phyloP scores from a whole-genome alignment of 129 eudicot species.

The Ambrosia trifida region DNA sequence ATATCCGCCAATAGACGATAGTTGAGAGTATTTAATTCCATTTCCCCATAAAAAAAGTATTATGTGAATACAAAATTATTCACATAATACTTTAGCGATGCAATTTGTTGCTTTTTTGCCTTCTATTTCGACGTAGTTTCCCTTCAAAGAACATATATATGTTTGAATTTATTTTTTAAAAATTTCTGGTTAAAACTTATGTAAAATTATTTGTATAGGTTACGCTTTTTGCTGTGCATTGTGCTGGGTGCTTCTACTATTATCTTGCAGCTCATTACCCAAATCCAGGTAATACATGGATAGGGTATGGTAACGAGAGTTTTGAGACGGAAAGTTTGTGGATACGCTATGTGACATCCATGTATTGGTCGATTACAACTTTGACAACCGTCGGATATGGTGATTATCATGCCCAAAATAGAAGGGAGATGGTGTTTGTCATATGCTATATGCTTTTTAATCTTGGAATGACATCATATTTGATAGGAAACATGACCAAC shows the following conservation, averaged over 20 bases:
- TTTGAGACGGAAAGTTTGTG: constrained; percentile 58
- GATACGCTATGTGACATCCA: constrained; percentile 73
- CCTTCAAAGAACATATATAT: too few species aligned
- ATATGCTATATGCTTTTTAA: constrained; percentile 92
- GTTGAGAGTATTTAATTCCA: too few species aligned
- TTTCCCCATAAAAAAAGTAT: too few species aligned
- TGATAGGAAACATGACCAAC: constrained; percentile 97
- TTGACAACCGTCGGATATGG: constrained; percentile 94
- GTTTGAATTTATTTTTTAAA: too few species aligned
- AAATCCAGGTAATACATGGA: constrained; percentile 68
- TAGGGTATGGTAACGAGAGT: constrained; percentile 49
- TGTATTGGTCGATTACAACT: constrained; percentile 93
- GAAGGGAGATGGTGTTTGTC: constrained; percentile 80
- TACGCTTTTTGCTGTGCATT: constrained; percentile 83
- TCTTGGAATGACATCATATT: constrained; percentile 77
- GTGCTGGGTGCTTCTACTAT: constrained; percentile 84
- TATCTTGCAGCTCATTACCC: constrained; percentile 78
- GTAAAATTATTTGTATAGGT: constrained; percentile 47
- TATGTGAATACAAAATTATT: too few species aligned
- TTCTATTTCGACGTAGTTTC: too few species aligned
- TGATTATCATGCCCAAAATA: constrained; percentile 81
- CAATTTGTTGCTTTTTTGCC: too few species aligned
- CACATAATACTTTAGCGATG: too few species aligned
- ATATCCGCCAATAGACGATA: too few species aligned
- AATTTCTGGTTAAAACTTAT: neutral